Conservation (phyloP, 768 basidiomycete genomes). For the Suillus spraguei region DNA sequence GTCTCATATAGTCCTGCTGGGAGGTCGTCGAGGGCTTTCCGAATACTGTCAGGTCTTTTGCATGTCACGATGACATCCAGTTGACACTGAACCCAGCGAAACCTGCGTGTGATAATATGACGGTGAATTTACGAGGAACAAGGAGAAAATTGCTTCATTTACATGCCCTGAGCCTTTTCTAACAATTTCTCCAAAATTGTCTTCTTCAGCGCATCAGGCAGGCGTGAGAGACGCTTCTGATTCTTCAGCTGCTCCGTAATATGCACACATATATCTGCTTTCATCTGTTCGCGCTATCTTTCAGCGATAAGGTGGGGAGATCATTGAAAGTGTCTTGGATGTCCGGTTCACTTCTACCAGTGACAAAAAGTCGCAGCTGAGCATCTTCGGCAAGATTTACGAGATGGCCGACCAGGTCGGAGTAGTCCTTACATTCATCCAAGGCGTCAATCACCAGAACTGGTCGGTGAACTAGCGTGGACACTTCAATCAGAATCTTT, state of each 20-base stretch:
- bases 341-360: background rate
- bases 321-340: slow-evolving; percentile 3
- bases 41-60: slow-evolving; percentile 7
- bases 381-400: background rate
- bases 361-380: slow-evolving; percentile 11
- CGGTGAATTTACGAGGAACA: background rate
- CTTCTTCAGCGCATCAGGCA: background rate
- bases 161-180: slow-evolving; percentile 12
- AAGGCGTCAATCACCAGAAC: slow-evolving; percentile 17
- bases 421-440: slow-evolving; percentile 14
- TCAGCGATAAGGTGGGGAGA: slow-evolving; percentile 6
- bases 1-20: slow-evolving; percentile 25
- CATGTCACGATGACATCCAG: slow-evolving; percentile 2
- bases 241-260: background rate
- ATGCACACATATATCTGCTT: slow-evolving; percentile 8
- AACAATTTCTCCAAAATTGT: slow-evolving; percentile 3
- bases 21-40: slow-evolving; percentile 12
- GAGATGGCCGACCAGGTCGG: slow-evolving; percentile 2
- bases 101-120: background rate
- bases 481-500: background rate
- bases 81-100: slow-evolving; percentile 16
- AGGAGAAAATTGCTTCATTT: background rate
- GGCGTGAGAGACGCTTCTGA: background rate
- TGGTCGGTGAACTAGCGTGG: background rate
- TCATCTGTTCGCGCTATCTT: background rate